These are phyloP conservation scores for Bidens hawaiensis DNA, from an alignment of 140 eudicot genomes.

Conservation along the genomic window DNA sequence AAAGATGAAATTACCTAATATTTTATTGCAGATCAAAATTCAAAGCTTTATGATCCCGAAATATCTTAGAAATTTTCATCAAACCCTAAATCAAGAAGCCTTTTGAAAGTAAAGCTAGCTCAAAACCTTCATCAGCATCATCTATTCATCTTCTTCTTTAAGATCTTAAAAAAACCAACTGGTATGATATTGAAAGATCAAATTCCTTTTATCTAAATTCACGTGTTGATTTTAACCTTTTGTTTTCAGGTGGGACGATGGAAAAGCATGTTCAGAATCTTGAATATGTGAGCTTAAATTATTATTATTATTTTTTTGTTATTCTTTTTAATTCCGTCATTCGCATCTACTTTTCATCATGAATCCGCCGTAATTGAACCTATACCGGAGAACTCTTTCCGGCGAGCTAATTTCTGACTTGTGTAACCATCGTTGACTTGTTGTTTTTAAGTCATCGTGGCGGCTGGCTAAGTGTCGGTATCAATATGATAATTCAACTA, in stretches of 20 bases:
- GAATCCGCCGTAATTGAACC: background rate
- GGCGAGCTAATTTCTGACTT: background rate
- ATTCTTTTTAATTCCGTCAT: background rate
- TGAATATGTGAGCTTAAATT: slow-evolving; percentile 2
- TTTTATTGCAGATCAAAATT: background rate
- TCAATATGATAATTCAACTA: background rate
- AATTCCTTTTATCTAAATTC: background rate
- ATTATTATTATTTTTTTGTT: no score
- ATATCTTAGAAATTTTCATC: background rate
- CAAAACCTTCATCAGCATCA: background rate
- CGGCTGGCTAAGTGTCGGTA: background rate
- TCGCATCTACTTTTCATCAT: background rate
- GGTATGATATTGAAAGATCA: background rate
- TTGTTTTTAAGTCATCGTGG: background rate
- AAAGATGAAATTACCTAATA: background rate
- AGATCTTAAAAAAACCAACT: background rate
- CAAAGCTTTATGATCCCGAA: background rate
- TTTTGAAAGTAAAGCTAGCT: background rate
- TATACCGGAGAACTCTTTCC: background rate
- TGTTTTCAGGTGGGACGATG: background rate
- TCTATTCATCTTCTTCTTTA: background rate
- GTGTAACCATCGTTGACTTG: slow-evolving; percentile 1
- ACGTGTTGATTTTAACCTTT: background rate
- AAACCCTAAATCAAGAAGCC: background rate
- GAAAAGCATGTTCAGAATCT: background rate